Base-by-base conservation (phyloP, 2,329 filamentous ascomycete genomes). In the Fusarium subtropicale region DNA sequence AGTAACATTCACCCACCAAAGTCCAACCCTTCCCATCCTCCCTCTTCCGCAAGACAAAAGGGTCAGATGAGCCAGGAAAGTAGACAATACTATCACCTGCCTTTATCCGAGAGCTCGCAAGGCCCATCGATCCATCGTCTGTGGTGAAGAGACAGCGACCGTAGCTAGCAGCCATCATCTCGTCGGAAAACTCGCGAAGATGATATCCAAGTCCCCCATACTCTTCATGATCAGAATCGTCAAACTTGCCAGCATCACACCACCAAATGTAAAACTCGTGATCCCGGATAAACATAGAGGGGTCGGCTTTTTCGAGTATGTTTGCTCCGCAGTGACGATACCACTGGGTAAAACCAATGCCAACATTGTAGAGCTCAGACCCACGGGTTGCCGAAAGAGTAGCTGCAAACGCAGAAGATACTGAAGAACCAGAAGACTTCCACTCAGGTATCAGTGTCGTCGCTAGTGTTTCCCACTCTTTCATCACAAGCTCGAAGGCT, bases 241-340 rank as follows among this genome's bases (percentile, higher is more conserved):
- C 10, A 1, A 20, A 8, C 1, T 31, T 51, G 1, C 24, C 28
- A 2, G 34, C 7, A 4, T 7, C 20, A 2, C 45, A 0, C 59
- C 64, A 68, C 65, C 64, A 68, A 3, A 68, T 15, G 3, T 60
- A 65, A 1, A 65, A 68, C n/a, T 68, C 65, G 2, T 31, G 45
- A 1, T 68, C 22, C 0, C 65, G 59, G 15, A 68, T 33, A 13
- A 60, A 58, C 39, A 51, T 39, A 0, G 44, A 33, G 8, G 59
- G 31, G 15, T 68, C 65, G 0, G 28, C 1, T 4, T 31, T 2
- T 9, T 68, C 53, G 10, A 68, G 48, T 2, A 60, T 8, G 1
- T 53, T 44, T 2, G 45, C n/a, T 1, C 65, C 64, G 13, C 39
- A 68, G 28, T 65, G 65, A 0, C 65, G 60, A 34, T 68, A 68